phyloP scores from a whole-genome alignment of 768 basidiomycete species.

The Mycena polygramma region DNA sequence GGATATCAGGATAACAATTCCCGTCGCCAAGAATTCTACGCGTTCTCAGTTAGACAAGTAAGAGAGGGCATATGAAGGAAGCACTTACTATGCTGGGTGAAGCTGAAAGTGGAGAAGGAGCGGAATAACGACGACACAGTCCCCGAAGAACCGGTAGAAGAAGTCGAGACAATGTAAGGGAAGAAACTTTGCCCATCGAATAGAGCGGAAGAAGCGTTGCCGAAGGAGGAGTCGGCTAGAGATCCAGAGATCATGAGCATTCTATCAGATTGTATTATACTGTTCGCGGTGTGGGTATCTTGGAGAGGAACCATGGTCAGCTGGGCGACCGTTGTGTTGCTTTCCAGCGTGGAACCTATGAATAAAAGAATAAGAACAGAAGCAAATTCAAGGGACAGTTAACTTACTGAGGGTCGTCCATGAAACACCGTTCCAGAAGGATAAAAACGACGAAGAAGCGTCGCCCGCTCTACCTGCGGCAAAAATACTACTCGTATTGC shows the following conservation, averaged over 20 bases:
- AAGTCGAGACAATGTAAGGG: conserved; percentile 83
- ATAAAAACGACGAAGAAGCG: conserved; percentile 76
- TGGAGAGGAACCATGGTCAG: conserved; percentile 92
- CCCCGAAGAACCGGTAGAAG: conserved; percentile 76
- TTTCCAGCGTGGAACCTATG: conserved; percentile 67
- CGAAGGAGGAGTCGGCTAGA: conserved; percentile 75
- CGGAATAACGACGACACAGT: conserved; percentile 84
- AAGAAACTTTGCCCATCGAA: conserved; percentile 88
- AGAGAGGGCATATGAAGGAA: conserved; percentile 20
- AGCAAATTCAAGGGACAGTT: neutral
- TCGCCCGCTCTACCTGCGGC: conserved; percentile 85
- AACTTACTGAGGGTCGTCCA: conserved; percentile 79
- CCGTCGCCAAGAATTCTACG: conserved; percentile 88
- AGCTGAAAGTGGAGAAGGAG: conserved; percentile 84
- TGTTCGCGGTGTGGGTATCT: conserved; percentile 77
- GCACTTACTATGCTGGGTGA: conserved; percentile 74
- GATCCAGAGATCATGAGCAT: conserved; percentile 91
- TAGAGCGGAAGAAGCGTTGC: conserved; percentile 86
- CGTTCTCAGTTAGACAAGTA: conserved; percentile 26
- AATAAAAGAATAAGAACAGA: conserved; percentile 11
- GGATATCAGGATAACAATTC: conserved; percentile 95
- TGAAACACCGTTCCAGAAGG: conserved; percentile 84
- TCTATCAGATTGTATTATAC: conserved; percentile 84
- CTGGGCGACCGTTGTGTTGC: conserved; percentile 79
- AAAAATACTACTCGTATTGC: conserved; percentile 87